Evolutionary conservation across 208 protist genomes (phyloP).

Genomic region (Trypanosoma rangeli): DNA sequence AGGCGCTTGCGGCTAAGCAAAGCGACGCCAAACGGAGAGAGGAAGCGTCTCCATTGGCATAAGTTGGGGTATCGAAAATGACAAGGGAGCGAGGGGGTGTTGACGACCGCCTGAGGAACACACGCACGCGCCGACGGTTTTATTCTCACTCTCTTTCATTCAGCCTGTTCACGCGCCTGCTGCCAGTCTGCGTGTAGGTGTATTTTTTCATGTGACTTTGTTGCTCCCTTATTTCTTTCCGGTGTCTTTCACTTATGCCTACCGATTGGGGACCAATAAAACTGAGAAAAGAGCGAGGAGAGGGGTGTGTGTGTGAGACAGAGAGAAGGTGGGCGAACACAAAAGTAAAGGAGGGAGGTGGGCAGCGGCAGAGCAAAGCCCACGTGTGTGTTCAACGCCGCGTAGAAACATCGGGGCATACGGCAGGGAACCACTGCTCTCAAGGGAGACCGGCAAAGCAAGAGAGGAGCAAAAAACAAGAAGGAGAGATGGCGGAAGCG

Average conservation of each 20-base stretch:
- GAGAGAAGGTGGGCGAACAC: neutral
- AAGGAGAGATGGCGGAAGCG: neutral
- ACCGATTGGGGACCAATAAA: neutral
- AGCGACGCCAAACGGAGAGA: neutral
- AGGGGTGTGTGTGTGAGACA: neutral
- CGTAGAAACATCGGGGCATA: neutral
- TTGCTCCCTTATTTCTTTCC: neutral
- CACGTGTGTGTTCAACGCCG: neutral
- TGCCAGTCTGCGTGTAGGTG: neutral
- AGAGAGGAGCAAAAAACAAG: neutral
- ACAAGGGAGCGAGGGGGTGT: neutral
- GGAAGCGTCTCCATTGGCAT: neutral
- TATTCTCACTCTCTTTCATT: neutral
- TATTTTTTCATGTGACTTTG: neutral
- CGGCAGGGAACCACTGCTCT: neutral
- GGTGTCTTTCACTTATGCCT: neutral
- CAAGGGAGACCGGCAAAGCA: neutral
- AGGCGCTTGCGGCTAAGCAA: conserved; percentile 22
- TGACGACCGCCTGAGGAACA: neutral
- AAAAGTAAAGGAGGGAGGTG: neutral
- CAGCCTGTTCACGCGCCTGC: neutral
- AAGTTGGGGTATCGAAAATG: neutral
- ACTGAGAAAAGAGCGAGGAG: neutral
- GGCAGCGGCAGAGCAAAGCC: neutral
- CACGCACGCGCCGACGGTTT: neutral